These are phyloP conservation scores for Samsoniella hepiali DNA, from an alignment of 2,329 filamentous ascomycete genomes.

Conservation along the genomic window DNA sequence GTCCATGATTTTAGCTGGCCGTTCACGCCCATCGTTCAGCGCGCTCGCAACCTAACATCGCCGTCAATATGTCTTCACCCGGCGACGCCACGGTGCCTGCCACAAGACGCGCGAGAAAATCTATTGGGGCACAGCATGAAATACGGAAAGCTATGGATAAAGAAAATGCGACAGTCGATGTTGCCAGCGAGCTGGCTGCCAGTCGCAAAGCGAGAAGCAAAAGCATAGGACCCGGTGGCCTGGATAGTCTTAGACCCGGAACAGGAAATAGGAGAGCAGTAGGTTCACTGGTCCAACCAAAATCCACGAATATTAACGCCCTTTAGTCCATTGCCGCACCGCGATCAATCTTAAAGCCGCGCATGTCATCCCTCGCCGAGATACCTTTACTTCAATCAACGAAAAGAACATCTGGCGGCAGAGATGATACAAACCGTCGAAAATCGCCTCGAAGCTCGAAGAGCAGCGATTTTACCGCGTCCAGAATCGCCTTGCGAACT, in stretches of 20 bases:
- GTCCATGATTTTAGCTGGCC: not conserved
- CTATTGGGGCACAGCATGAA: conserved; percentile 60
- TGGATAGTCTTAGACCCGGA: conserved; percentile 74
- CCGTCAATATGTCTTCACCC: conserved; percentile 31
- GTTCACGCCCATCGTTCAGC: conserved; percentile 14
- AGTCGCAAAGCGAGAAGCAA: conserved; percentile 78
- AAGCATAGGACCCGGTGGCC: conserved; percentile 87
- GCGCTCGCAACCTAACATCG: conserved; percentile 18
- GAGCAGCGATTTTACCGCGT: conserved; percentile 34
- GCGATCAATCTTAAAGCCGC: conserved; percentile 77
- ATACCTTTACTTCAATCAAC: conserved; percentile 60
- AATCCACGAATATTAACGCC: conserved; percentile 1
- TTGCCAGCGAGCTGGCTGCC: conserved; percentile 51
- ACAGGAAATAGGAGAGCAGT: conserved; percentile 79
- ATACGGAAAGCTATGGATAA: conserved; percentile 59
- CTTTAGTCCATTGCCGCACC: conserved; percentile 56
- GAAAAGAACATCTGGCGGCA: conserved; percentile 9
- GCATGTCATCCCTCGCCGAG: conserved; percentile 62
- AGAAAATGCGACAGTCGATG: conserved; percentile 72
- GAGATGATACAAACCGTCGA: conserved; percentile 15
- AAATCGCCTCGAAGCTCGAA: conserved; percentile 20
- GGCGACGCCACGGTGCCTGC: conserved; percentile 50
- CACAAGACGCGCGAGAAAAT: conserved; percentile 63
- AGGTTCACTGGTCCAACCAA: conserved; percentile 31
- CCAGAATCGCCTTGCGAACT: conserved; percentile 62